Base-by-base conservation (phyloP, 129 eudicot genomes). In the Tagetes patula region DNA sequence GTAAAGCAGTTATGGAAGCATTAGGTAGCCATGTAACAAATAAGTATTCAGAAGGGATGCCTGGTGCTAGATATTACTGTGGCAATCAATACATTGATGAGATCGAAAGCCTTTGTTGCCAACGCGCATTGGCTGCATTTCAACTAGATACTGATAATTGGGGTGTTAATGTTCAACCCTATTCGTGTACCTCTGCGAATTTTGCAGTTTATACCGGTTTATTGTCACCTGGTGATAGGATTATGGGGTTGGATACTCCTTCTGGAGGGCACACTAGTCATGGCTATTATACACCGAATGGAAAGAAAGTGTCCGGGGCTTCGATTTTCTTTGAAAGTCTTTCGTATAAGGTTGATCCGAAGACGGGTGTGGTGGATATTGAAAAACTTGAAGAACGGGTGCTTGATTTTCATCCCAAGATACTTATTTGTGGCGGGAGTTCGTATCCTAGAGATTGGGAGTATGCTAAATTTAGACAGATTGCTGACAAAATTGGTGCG, bases 381-480 rank as follows among this genome's bases (percentile, higher is more conserved):
- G 99, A 90, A 37, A 88, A 84, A 82, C 87, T 94, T 39, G 97
- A 94, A 76, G 96, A 93, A 77, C 87, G 85, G 74, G 98, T 90
- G 1, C 75, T 89, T 72, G 96, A 89, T 87, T 94, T 85, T 87
- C 91, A 89, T 31, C 98, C 98, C 0, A 94, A 90, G 93, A 90
- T 94, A 60, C 86, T 94, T 75, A 86, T 94, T 46, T 90, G 96
- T 81, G 98, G 98, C 72, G 98, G 96, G 62, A 93, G 98, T 54
- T 84, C 96, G 0, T 93, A 93, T 84, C 98, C 98, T 64, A 77
- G 96, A n/a, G 96, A 93, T 41, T 93, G 95, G 96, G 98, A 93
- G 4, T 89, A 93, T 81, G 85, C 79, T 6, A 87, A 85, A 67
- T 87, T 93, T 80, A 84, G 98, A 58, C 95, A 85, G 83, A 87